Conservation (phyloP, 495 filamentous ascomycete genomes). For the Xylona heveae region DNA sequence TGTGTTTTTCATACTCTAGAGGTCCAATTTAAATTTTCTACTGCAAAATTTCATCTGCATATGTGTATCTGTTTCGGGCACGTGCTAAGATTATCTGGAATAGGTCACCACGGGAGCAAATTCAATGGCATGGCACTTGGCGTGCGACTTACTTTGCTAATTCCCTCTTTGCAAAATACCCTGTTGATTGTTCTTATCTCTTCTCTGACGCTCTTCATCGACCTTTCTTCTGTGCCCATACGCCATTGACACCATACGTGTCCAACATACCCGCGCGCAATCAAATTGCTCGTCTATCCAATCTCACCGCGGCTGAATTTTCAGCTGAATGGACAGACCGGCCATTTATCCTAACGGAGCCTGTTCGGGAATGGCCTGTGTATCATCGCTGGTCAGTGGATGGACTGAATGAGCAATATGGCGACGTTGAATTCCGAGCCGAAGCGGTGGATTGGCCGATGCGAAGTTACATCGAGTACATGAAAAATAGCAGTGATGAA, state of each 20-base stretch:
- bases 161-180: conserved; percentile 22
- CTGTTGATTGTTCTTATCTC: conserved; percentile 52
- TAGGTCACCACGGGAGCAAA: too few species aligned
- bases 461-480: conserved; percentile 59
- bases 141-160: conserved; percentile 53
- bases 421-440: conserved; percentile 52
- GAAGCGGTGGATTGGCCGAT: conserved; percentile 91
- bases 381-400: conserved; percentile 55
- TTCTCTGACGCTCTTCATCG: conserved; percentile 84
- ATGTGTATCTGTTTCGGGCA: too few species aligned
- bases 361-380: conserved; percentile 68
- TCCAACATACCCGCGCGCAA: conserved; percentile 52
- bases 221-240: conserved; percentile 76
- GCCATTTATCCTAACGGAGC: conserved; percentile 75
- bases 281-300: conserved; percentile 42
- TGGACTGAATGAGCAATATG: conserved; percentile 37
- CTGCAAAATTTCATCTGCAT: too few species aligned
- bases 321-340: conserved; percentile 49
- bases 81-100: too few species aligned
- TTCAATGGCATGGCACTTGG: conserved; percentile 84
- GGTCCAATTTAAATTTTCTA: too few species aligned
- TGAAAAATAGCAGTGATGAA: conserved; percentile 66
- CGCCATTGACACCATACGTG: conserved; percentile 39
- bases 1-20: too few species aligned
- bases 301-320: conserved; percentile 57